Percentiles rank a stretch among this genome's conserved stretches.
phyloP scores from a whole-genome alignment of 1,139 yeast genomes.

The Zygosaccharomyces sapae region DNA sequence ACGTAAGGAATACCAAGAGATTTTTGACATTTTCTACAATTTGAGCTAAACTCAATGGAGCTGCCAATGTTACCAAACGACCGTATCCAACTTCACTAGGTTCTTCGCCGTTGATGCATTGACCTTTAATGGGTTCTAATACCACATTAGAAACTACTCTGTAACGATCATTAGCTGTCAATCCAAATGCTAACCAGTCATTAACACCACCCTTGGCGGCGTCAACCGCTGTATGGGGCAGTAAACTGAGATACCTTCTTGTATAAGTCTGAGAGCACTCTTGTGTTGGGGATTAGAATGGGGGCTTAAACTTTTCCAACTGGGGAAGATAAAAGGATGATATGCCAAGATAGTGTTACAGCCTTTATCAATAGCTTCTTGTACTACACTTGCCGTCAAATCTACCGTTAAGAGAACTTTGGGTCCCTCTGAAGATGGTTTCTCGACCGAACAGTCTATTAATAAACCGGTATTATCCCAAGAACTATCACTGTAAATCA shows the following conservation, averaged over 20 bases:
- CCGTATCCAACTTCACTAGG: slow-evolving; percentile 75
- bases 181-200: slow-evolving; percentile 76
- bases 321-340: slow-evolving; percentile 91
- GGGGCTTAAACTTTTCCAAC: slow-evolving; percentile 69
- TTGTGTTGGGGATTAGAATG: slow-evolving; percentile 69
- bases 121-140: slow-evolving; percentile 36
- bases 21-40: slow-evolving; percentile 54
- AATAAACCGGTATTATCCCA: slow-evolving; percentile 96
- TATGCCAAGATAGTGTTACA: slow-evolving; percentile 69
- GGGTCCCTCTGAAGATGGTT: slow-evolving; percentile 23
- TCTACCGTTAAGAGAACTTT: slow-evolving; percentile 75
- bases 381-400: slow-evolving; percentile 75
- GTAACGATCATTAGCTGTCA: slow-evolving; percentile 38
- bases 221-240: slow-evolving; percentile 97
- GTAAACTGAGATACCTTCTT: slow-evolving; percentile 77
- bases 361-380: slow-evolving; percentile 64
- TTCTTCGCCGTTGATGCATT: slow-evolving; percentile 23
- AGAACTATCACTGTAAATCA: slow-evolving; percentile 68
- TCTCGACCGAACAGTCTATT: slow-evolving; percentile 51
- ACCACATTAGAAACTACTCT: slow-evolving; percentile 31
- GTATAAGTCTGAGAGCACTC: slow-evolving; percentile 67
- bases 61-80: slow-evolving; percentile 51
- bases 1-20: slow-evolving; percentile 51
- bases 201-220: slow-evolving; percentile 90
- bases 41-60: slow-evolving; percentile 43